Base-by-base conservation (phyloP, 2,329 filamentous ascomycete species). In the Trichoderma polysporum region DNA sequence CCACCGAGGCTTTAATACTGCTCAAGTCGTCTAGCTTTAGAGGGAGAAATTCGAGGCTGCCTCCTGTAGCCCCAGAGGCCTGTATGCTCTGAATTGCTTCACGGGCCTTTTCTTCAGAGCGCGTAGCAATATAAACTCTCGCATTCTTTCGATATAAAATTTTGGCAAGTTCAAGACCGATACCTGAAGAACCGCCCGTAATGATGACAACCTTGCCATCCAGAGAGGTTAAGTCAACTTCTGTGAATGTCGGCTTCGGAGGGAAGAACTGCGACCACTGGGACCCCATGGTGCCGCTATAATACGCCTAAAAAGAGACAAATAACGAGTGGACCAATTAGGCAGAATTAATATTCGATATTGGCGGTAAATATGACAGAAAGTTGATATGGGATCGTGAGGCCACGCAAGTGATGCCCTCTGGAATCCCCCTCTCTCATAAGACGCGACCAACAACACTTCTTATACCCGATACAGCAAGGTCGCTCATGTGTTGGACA, bases 121-220 rank as follows among this genome's bases (percentile, higher is more conserved):
- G 81, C 1, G 80, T 80, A 3, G 83, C 82, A 39, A 86, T 73
- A 72, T 86, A 87, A 29, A 87, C 80, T 4, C 77, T 85, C 41
- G 76, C 84, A 65, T 84, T 81, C 29, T 79, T 79, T 4, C 75
- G 72, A 73, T 87, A 88, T 17, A 88, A 77, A 5, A 86, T 81
- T 33, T 78, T 79, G 58, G 76, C 76, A n/a, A 86, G 76, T 68
- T 85, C 82, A 47, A 80, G 78, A 22, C 84, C 85, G 6, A 85
- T 76, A 80, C 74, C 74, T 10, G 70, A 70, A 66, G 72, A 73
- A 54, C 72, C 68, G 64, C 74, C 74, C 1, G 73, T 87, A 22
- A 61, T 49, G 7, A 87, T 80, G 66, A 87, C 45, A 9, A 39
- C 45, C 17, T 61, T 61, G 17, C 58, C 58, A 15, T 66, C 33